These are phyloP conservation scores for Candolleomyces eurysporus DNA, from an alignment of 768 basidiomycete genomes.

Conservation along the genomic window DNA sequence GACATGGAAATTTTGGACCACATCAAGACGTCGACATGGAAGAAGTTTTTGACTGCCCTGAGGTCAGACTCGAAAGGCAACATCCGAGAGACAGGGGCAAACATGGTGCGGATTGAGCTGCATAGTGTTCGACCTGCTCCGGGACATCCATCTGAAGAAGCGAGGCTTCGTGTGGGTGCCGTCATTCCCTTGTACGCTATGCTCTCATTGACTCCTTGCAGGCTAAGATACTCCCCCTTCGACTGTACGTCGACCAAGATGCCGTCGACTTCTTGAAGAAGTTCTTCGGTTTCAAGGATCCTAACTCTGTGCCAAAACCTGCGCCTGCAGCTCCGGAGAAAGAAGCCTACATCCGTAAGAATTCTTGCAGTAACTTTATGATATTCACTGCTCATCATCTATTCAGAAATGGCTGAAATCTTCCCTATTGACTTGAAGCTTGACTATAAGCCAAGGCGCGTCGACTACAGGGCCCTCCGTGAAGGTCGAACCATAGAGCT, in stretches of 20 bases:
- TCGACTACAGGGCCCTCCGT: constrained; percentile 87
- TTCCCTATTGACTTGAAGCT: constrained; percentile 94
- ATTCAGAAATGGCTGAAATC: constrained; percentile 86
- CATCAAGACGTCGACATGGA: constrained; percentile 98
- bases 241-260: constrained; percentile 96
- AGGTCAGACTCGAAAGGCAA: constrained; percentile 85
- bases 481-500: constrained; percentile 93
- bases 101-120: constrained; percentile 91
- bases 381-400: not conserved
- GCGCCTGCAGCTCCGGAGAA: constrained; percentile 32
- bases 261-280: constrained; percentile 97
- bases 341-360: constrained; percentile 42
- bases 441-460: constrained; percentile 97
- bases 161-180: constrained; percentile 68
- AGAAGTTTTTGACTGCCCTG: constrained; percentile 89
- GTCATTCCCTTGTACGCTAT: not conserved
- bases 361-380: not conserved
- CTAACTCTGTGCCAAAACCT: constrained; percentile 37
- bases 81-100: constrained; percentile 84
- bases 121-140: constrained; percentile 70
- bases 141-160: constrained; percentile 68
- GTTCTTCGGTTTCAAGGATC: constrained; percentile 87
- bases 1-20: constrained; percentile 93
- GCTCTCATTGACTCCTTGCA: constrained; percentile 26
- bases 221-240: constrained; percentile 88